phyloP scores from a whole-genome alignment of 768 basidiomycete species.

The Hypholoma fasciculare region DNA sequence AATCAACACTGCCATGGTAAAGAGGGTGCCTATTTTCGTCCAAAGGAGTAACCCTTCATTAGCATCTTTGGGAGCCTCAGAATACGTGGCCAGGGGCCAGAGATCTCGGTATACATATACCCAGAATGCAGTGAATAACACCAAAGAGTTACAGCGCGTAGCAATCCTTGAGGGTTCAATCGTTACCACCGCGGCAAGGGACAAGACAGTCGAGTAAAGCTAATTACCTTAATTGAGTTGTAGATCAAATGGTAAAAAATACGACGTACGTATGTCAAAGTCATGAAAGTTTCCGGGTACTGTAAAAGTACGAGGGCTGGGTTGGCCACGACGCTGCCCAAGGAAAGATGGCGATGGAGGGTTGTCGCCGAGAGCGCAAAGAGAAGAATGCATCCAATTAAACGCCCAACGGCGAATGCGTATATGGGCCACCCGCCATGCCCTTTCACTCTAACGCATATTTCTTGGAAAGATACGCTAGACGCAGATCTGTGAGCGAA shows the following conservation, averaged over 20 bases:
- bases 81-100: constrained; percentile 55
- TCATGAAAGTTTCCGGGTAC: constrained; percentile 7
- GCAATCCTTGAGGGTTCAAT: not conserved
- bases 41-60: constrained; percentile 29
- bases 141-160: constrained; percentile 4
- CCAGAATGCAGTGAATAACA: constrained; percentile 37
- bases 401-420: constrained; percentile 7
- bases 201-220: constrained; percentile 12
- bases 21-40: constrained; percentile 28
- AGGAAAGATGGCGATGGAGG: not conserved
- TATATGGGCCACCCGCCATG: constrained; percentile 9
- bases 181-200: not conserved
- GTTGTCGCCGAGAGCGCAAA: constrained; percentile 6
- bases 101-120: constrained; percentile 55
- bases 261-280: constrained; percentile 9
- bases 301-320: not conserved
- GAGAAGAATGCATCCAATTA: constrained; percentile 10
- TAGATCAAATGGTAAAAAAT: not conserved
- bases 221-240: not conserved
- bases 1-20: constrained; percentile 42
- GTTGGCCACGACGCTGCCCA: not conserved
- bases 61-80: constrained; percentile 39
- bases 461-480: not conserved
- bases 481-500: too few relatives aligned
- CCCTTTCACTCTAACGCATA: not conserved